Evolutionary conservation across 768 basidiomycete genomes (phyloP).

Genomic region (Leccinum longicurvipes): DNA sequence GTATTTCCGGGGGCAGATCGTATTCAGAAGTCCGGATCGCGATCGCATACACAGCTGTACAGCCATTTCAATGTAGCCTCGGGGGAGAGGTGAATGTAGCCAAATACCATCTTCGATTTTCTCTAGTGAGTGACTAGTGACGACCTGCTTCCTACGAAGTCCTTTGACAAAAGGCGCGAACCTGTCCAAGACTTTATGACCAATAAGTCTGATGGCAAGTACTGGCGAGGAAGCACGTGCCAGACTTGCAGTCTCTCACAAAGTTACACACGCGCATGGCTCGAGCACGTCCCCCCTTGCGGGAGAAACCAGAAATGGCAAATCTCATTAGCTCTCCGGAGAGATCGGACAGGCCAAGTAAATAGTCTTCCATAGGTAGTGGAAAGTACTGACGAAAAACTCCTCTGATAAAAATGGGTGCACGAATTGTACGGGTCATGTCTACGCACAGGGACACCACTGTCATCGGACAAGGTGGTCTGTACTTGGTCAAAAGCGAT

Average conservation of each 20-base stretch:
- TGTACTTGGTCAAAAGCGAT: conserved; percentile 71
- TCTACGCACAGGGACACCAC: conserved; percentile 60
- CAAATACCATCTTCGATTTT: conserved; percentile 88
- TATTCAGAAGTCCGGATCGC: conserved; percentile 71
- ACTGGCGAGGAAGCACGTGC: conserved; percentile 32
- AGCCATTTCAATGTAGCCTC: conserved; percentile 4
- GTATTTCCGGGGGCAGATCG: conserved; percentile 60
- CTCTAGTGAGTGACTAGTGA: conserved; percentile 82
- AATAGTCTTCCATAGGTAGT: conserved; percentile 76
- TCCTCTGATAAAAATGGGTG: conserved; percentile 1
- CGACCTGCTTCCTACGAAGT: conserved; percentile 81
- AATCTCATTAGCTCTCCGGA: conserved; percentile 97
- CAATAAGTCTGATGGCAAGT: neutral
- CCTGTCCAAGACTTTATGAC: conserved; percentile 66
- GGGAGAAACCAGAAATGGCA: conserved; percentile 79
- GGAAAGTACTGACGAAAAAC: conserved; percentile 62
- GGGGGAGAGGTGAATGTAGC: neutral
- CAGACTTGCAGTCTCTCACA: conserved; percentile 72
- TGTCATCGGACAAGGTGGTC: conserved; percentile 52
- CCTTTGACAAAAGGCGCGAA: conserved; percentile 69
- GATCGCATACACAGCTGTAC: conserved; percentile 67
- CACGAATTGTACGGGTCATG: conserved; percentile 1
- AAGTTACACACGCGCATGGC: conserved; percentile 66
- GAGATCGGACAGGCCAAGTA: conserved; percentile 90
- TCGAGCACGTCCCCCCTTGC: conserved; percentile 59